Evolutionary conservation across 176 grass and related monocot species (phyloP).

Genomic region (Otatea glauca): DNA sequence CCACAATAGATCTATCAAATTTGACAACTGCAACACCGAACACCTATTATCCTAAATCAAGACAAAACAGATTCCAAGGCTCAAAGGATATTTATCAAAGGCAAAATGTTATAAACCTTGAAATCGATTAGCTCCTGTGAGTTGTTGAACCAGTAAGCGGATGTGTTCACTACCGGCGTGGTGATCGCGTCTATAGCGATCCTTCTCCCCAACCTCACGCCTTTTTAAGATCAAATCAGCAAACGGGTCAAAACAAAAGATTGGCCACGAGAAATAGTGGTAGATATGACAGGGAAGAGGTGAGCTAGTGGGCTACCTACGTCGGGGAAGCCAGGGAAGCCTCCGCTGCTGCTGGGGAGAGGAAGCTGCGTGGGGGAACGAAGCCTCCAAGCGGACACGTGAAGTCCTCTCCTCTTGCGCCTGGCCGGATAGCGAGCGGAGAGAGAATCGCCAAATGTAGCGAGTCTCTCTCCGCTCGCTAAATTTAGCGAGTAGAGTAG

Average conservation of each 20-base stretch:
- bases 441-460: too few species aligned
- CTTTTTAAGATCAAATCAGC: conserved; percentile 41
- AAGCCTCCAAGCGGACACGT: too few species aligned
- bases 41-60: too few species aligned
- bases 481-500: too few species aligned
- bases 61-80: too few species aligned
- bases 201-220: conserved; percentile 88
- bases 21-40: not conserved
- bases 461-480: too few species aligned
- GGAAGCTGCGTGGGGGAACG: too few species aligned
- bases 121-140: conserved; percentile 96
- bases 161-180: conserved; percentile 96
- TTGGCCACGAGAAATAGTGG: not conserved
- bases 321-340: too few species aligned
- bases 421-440: too few species aligned
- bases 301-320: conserved; percentile 59
- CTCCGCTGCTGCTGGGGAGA: too few species aligned
- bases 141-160: conserved; percentile 98
- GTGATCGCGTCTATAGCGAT: conserved; percentile 93
- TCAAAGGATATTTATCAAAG: not conserved
- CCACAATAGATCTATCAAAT: conserved; percentile 37
- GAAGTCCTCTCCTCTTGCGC: too few species aligned
- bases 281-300: conserved; percentile 50
- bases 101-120: conserved; percentile 56
- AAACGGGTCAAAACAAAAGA: conserved; percentile 22